Evolutionary conservation across 495 filamentous ascomycete genomes (phyloP).

Genomic region (Penicillium maclennaniae): DNA sequence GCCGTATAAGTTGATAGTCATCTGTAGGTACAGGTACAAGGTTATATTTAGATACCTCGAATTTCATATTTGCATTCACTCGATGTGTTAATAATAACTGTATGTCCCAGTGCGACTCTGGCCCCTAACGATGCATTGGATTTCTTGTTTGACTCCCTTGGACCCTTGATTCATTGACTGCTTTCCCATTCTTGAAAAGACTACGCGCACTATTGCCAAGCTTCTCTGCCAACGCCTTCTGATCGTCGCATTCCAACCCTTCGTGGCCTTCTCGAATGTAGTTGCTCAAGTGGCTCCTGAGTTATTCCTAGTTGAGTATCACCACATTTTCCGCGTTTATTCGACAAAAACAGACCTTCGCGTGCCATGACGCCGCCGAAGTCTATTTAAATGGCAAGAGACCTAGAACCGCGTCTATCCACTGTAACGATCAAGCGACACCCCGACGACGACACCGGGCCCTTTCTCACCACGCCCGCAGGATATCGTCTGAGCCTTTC

Average conservation of each 20-base stretch:
- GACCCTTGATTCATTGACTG: constrained; percentile 1
- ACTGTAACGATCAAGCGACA: neutral
- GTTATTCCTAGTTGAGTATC: neutral
- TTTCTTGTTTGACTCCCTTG: neutral
- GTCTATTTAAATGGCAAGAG: constrained; percentile 16
- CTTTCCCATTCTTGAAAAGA: constrained; percentile 4
- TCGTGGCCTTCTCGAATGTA: neutral
- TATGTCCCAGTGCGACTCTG: constrained; percentile 12
- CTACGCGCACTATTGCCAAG: neutral
- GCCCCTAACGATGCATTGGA: constrained; percentile 1
- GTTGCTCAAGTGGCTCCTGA: neutral
- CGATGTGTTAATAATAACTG: neutral
- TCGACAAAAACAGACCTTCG: constrained; percentile 4
- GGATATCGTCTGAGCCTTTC: neutral
- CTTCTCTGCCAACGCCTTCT: neutral
- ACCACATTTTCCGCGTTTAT: constrained; percentile 19
- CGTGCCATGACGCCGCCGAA: neutral
- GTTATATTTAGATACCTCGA: too few relatives aligned
- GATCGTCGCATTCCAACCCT: constrained; percentile 18
- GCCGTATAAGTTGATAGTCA: too few relatives aligned
- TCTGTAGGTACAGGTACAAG: too few relatives aligned
- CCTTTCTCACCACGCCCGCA: constrained; percentile 2
- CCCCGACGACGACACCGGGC: neutral
- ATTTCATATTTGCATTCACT: neutral
- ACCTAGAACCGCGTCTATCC: neutral